These are phyloP conservation scores for Pseudomonodictys pantanalensis DNA, from an alignment of 495 filamentous ascomycete species.

Conservation along the genomic window DNA sequence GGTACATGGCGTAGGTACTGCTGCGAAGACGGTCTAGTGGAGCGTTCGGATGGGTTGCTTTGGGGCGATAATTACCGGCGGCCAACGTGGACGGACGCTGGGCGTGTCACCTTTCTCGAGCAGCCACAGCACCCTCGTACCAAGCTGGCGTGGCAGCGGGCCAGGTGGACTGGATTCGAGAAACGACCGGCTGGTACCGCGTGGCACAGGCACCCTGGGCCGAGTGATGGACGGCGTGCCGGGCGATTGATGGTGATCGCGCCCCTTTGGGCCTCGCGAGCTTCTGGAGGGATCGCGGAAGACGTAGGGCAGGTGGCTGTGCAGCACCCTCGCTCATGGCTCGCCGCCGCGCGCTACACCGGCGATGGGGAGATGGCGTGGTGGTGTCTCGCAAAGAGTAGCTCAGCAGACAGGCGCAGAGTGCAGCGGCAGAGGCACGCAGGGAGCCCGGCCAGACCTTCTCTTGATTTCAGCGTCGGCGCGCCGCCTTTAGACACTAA, in stretches of 20 bases:
- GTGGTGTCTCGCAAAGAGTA: background rate
- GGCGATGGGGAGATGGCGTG: background rate
- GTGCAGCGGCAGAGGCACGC: background rate
- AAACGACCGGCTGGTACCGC: conserved; percentile 24
- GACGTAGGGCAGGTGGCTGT: conserved; percentile 29
- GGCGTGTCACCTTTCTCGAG: too few species aligned
- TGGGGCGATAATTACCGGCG: conserved; percentile 23
- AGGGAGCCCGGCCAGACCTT: conserved; percentile 1
- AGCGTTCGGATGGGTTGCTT: background rate
- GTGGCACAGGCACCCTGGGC: conserved; percentile 14
- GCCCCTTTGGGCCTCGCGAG: conserved; percentile 13
- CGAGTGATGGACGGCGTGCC: background rate
- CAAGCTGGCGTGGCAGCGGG: conserved; percentile 16
- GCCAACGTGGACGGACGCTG: background rate
- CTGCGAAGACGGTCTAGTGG: background rate
- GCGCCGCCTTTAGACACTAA: conserved; percentile 6
- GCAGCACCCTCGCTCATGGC: too few species aligned
- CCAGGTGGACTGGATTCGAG: conserved; percentile 16
- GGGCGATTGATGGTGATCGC: conserved; percentile 22
- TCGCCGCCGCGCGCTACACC: background rate
- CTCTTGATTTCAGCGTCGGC: background rate
- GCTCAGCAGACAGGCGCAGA: background rate
- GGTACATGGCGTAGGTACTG: conserved; percentile 14
- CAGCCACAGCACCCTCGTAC: conserved; percentile 9
- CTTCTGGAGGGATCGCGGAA: conserved; percentile 5